A percentile compares a stretch with the other conserved stretches of the same genome.
Evolutionary conservation across 2,329 filamentous ascomycete species (phyloP).

Genomic region (Lachnellula arida): DNA sequence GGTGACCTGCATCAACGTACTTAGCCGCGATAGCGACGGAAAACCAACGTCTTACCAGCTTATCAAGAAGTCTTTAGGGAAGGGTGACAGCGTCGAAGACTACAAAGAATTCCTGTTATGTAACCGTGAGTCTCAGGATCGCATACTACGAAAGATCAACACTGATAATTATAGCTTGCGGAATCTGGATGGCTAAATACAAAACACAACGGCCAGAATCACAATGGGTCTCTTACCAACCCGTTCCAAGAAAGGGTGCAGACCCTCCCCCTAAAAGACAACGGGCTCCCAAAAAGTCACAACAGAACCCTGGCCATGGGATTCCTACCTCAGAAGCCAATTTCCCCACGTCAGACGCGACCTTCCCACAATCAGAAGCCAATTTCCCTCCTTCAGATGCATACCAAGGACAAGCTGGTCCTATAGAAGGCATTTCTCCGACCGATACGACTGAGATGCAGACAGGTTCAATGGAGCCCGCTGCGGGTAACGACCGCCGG

Average conservation of each 20-base stretch:
- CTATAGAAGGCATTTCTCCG: slow-evolving; percentile 11
- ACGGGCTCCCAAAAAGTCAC: slow-evolving; percentile 17
- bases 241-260: slow-evolving; percentile 30
- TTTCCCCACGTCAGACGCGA: slow-evolving; percentile 1
- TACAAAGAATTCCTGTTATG: slow-evolving; percentile 77
- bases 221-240: slow-evolving; percentile 58
- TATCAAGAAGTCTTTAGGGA: slow-evolving; percentile 67
- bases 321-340: slow-evolving; percentile 19
- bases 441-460: slow-evolving; percentile 4
- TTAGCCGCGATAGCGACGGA: slow-evolving; percentile 58
- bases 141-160: slow-evolving; percentile 12
- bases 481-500: slow-evolving; percentile 13
- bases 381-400: slow-evolving; percentile 44
- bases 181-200: slow-evolving; percentile 89
- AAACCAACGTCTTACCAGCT: slow-evolving; percentile 65
- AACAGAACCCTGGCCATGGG: slow-evolving; percentile 2
- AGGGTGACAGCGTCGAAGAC: slow-evolving; percentile 56
- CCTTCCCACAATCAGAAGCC: slow-evolving; percentile 46
- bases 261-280: slow-evolving; percentile 44
- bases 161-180: slow-evolving; percentile 59
- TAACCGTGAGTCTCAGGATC: slow-evolving; percentile 61
- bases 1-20: slow-evolving; percentile 68
- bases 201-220: slow-evolving; percentile 77
- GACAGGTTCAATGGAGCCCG: neutral
- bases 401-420: slow-evolving; percentile 16